Percentiles rank a stretch among this genome's conserved stretches.
Evolutionary conservation across 2,329 filamentous ascomycete species (phyloP).

Genomic region (Trichoderma sp.): DNA sequence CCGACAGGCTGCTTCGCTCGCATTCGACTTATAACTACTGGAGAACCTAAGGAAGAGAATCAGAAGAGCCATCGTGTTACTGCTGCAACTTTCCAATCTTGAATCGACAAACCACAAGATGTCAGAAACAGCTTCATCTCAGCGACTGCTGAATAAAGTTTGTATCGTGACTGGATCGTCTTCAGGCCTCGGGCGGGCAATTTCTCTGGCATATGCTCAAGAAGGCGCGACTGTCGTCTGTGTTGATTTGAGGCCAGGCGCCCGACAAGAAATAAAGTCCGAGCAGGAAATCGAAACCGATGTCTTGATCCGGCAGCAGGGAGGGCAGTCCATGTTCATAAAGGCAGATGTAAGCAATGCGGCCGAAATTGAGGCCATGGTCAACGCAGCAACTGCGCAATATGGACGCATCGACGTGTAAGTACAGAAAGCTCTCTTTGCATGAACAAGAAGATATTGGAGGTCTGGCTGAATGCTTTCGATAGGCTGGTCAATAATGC

Average conservation of each 20-base stretch:
- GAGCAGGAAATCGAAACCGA: constrained; percentile 42
- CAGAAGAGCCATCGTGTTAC: not conserved
- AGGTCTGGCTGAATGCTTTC: not conserved
- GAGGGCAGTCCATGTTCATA: constrained; percentile 48
- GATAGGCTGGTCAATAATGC: constrained; percentile 47
- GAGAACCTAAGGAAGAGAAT: not conserved
- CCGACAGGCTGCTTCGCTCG: not conserved
- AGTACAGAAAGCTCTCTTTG: constrained; percentile 15
- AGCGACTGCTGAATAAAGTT: constrained; percentile 18
- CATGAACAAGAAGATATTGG: not conserved
- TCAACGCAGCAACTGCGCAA: constrained; percentile 32
- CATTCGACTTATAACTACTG: not conserved
- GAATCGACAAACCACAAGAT: not conserved
- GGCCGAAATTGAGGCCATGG: constrained; percentile 42
- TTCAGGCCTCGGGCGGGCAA: constrained; percentile 51
- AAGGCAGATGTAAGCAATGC: constrained; percentile 48
- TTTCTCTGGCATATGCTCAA: constrained; percentile 46
- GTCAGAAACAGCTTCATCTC: not conserved
- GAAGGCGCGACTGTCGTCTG: constrained; percentile 50
- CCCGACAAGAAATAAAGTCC: constrained; percentile 35
- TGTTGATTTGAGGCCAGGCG: constrained; percentile 43
- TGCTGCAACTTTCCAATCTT: not conserved
- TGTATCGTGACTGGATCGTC: constrained; percentile 51
- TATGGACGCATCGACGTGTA: constrained; percentile 51
- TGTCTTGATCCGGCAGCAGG: constrained; percentile 42